Base-by-base conservation (phyloP, 73 alveolate genomes). In the Effrenium voratum region DNA sequence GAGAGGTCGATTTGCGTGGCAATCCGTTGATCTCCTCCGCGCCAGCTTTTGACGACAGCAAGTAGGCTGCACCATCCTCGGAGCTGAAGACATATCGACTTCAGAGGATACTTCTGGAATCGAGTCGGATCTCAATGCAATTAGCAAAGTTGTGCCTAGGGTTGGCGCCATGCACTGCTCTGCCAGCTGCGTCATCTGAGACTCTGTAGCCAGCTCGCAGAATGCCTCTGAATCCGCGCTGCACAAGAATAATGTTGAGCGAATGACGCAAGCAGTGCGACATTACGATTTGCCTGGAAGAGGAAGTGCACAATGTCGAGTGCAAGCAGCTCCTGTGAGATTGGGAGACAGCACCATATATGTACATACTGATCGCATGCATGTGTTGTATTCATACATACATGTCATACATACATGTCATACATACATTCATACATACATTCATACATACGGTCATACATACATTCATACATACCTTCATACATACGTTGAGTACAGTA, bases 131-230 rank as follows among this genome's bases (percentile, higher is more conserved):
- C 12, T 55, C 22, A 22, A 55, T 22, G 22, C 22, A 55, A 15
- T 22, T 57, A 30, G 16, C n/a, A 57, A 22, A 57, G 1, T n/a
- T n/a, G 8, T 2, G 40, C 2, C 86, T 66, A 41, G n/a, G 95
- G 40, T 44, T 43, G 44, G 55, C 43, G 52, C 97, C 97, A 90
- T 90, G 87, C 97, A 68, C 76, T 90, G 97, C 55, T 90, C 97
- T 32, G 97, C 97, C 36, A 90, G 97, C 97, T 90, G 97, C 44
- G 97, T 90, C 28, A 90, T 73, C 52, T 90, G 97, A 5, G 97
- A 38, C n/a, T 90, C 97, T 49, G 97, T 66, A 43, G 97, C 97
- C 22, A 90, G 57, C 45, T 90, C 97, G 44, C 97, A 90, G 77
- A 90, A 75, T 6, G 97, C 97, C 97, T 90, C 38, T 28, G 41